phyloP scores from a whole-genome alignment of 2,329 filamentous ascomycete genomes.

The Hypoxylon sp. region DNA sequence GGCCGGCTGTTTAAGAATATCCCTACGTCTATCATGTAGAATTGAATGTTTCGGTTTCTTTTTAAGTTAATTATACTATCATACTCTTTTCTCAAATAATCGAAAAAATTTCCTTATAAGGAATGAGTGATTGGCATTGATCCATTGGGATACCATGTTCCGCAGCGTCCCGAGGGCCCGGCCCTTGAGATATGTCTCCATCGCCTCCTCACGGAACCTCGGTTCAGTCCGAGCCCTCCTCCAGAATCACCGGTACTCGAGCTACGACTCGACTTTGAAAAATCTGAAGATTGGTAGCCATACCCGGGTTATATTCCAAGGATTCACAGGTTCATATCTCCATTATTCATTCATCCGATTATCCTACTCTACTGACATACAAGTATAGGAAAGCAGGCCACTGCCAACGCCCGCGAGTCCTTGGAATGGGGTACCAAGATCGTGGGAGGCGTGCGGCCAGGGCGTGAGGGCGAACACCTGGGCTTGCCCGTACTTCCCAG shows the following conservation, averaged over 20 bases:
- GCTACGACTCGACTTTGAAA: slow-evolving; percentile 55
- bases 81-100: background rate
- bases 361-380: slow-evolving; percentile 9
- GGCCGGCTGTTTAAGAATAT: slow-evolving; percentile 20
- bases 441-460: slow-evolving; percentile 82
- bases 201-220: slow-evolving; percentile 8
- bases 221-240: background rate
- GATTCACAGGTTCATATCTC: slow-evolving; percentile 57
- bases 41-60: background rate
- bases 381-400: slow-evolving; percentile 63
- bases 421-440: slow-evolving; percentile 84
- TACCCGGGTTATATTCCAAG: slow-evolving; percentile 61
- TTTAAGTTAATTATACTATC: background rate
- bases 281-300: slow-evolving; percentile 59
- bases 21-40: background rate
- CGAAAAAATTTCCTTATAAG: background rate
- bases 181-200: slow-evolving; percentile 1
- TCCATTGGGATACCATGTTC: slow-evolving; percentile 23
- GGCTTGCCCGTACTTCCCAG: slow-evolving; percentile 79
- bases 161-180: slow-evolving; percentile 18
- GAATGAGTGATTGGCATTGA: background rate
- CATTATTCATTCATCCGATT: background rate
- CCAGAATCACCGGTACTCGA: slow-evolving; percentile 22
- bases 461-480: slow-evolving; percentile 78
- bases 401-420: slow-evolving; percentile 82